Conservation (phyloP, 257 asterid species). For the Thymus mandschuricus region DNA sequence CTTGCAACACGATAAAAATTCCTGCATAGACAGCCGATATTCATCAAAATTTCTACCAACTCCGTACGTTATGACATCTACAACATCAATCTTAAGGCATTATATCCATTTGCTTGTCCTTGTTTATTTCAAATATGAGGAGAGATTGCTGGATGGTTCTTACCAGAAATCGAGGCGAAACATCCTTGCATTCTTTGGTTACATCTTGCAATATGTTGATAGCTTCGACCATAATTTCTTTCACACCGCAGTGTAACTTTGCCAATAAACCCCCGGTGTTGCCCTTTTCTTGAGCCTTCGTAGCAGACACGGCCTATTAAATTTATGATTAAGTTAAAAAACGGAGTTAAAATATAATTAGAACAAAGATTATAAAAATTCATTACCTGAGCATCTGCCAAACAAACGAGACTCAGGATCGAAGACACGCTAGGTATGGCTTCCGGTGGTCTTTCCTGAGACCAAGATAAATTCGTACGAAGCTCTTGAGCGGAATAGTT, state of each 20-base stretch:
- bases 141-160: background rate
- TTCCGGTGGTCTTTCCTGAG: constrained; percentile 59
- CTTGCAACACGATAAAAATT: constrained; percentile 46
- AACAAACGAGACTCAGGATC: constrained; percentile 59
- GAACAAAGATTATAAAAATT: background rate
- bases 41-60: background rate
- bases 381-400: constrained; percentile 79
- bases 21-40: constrained; percentile 42
- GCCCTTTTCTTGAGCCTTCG: constrained; percentile 66
- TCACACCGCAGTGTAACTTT: constrained; percentile 65
- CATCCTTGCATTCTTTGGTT: constrained; percentile 53
- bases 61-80: background rate
- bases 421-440: constrained; percentile 41
- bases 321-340: constrained; percentile 1
- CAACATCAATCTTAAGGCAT: background rate
- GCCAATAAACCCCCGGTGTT: constrained; percentile 55
- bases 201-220: constrained; percentile 32
- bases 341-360: background rate
- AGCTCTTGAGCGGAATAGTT: constrained; percentile 42
- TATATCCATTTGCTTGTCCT: background rate
- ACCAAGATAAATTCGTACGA: constrained; percentile 33
- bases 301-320: constrained; percentile 66
- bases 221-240: constrained; percentile 60
- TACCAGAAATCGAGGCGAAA: constrained; percentile 57
- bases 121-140: background rate